phyloP scores from a whole-genome alignment of 352 stramenopile species.

The Elongisporangium anandrum region DNA sequence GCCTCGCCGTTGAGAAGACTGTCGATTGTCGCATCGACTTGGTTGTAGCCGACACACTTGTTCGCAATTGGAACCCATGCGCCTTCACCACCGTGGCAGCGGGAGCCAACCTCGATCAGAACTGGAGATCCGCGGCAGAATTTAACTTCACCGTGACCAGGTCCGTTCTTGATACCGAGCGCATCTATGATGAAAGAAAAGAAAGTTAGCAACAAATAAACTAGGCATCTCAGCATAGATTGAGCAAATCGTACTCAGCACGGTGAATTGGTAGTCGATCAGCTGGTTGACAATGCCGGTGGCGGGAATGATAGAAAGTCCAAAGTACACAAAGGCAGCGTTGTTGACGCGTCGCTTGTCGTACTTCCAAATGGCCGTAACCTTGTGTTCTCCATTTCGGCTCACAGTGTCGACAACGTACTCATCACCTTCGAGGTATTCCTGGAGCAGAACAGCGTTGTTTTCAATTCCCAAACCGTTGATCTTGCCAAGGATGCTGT shows the following conservation, averaged over 20 bases:
- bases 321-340: conserved; percentile 95
- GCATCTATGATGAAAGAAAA: conserved; percentile 29
- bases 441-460: conserved; percentile 85
- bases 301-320: conserved; percentile 67
- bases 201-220: conserved; percentile 1
- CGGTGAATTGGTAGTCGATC: conserved; percentile 82
- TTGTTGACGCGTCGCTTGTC: conserved; percentile 95
- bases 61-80: conserved; percentile 91
- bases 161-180: conserved; percentile 68
- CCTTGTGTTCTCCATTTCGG: conserved; percentile 91
- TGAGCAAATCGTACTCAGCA: conserved; percentile 30
- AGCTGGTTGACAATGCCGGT: conserved; percentile 67
- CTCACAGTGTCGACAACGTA: conserved; percentile 97
- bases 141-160: conserved; percentile 82
- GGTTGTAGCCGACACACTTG: conserved; percentile 91
- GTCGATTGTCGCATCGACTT: conserved; percentile 90
- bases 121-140: conserved; percentile 84
- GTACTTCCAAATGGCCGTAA: conserved; percentile 97
- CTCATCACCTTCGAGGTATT: conserved; percentile 94
- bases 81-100: conserved; percentile 95
- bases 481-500: conserved; percentile 79
- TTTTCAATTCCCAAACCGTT: conserved; percentile 87
- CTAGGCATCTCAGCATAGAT: not conserved
- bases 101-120: conserved; percentile 94
- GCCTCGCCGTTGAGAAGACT: conserved; percentile 56